Base-by-base conservation (phyloP, 2,329 filamentous ascomycete genomes). In the Phialocephala subalpina region DNA sequence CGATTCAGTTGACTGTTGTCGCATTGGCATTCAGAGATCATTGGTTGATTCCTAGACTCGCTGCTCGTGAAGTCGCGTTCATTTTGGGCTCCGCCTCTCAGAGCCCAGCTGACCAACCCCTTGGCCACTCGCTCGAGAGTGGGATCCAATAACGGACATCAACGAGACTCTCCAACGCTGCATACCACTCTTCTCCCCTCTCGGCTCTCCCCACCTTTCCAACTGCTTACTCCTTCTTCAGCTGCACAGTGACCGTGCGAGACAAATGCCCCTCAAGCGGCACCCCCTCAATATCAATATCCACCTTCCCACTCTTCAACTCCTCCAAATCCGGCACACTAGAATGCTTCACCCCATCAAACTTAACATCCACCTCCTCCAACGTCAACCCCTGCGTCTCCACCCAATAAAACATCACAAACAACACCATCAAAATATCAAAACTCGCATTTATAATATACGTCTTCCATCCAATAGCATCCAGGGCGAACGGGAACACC, bases 401-500 rank as follows among this genome's bases (percentile, higher is more conserved):
- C 2, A 79, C 76, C 76, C 77, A 80, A 70, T 77, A 33, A 73
- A 58, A 29, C 71, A 80, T 67, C 79, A 84, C 76, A 78, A 80
- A 68, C 77, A 80, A 76, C 78, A 83, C 5, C 79, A 80, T 36
- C 80, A 81, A 40, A 76, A 70, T 56, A 57, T 70, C 62, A 35
- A 60, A 70, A 33, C 53, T 56, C 0, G 60, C 68, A 57, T 70
- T 68, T 25, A 70, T 70, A 29, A 70, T 68, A 59, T 70, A 70
- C 1, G 62, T 66, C 56, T 66, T 68, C 68, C 68, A 70, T 16
- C 63, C 66, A 53, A 70, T 66, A 4, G 49, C 79, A 1, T 73
- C 72, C 0, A 82, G 71, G 0, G 79, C 79, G 57, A 80, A 81
- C 1, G 80, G 80, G 73, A 82, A 80, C 25, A 80, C 76, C 64